Base-by-base conservation (phyloP, 75 land plant species). In the Isoetes taiwanensis region DNA sequence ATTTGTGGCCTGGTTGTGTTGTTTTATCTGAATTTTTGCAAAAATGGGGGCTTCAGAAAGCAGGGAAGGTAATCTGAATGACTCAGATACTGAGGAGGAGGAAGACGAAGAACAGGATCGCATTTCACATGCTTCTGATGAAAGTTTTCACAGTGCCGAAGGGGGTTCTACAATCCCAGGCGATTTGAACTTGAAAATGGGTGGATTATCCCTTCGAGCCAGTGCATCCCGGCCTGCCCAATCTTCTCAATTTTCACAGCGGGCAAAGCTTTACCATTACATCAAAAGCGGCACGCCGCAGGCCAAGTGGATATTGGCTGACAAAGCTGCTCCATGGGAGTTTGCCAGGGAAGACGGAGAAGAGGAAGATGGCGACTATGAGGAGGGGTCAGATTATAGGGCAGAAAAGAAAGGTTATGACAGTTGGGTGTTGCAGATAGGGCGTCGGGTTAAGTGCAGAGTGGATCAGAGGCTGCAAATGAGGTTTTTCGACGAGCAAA, bases 1-100 rank as follows among this genome's bases (percentile, higher is more conserved):
- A n/a, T n/a, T n/a, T n/a, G n/a, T n/a, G n/a, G n/a, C n/a, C n/a
- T n/a, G n/a, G n/a, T n/a, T n/a, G n/a, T n/a, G n/a, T n/a, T n/a
- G n/a, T n/a, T n/a, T n/a, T n/a, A n/a, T n/a, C n/a, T n/a, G n/a
- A n/a, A n/a, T n/a, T n/a, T n/a, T n/a, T n/a, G n/a, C n/a, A n/a
- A n/a, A n/a, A n/a, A 90, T 90, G 96, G 96, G 93, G 2, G 82
- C 73, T 1, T 57, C 77, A 55, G 80, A 81, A 33, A 93, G 95
- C 60, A 81, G 89, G 29, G 82, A 78, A 43, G 89, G 81, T 29
- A 32, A 25, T 42, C 65, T 90, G 25, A 72, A 81, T 3, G 60
- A 75, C 43, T 76, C 80, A 4, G 87, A 86, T 32, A 67, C 74
- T 17, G 58, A 70, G 10, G 60, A 80, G 2, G 80, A 72, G 19